A percentile compares a stretch with the other conserved stretches of the same genome.
Evolutionary conservation across 345 rosid genomes (phyloP).

Genomic region (Citrus sp.): DNA sequence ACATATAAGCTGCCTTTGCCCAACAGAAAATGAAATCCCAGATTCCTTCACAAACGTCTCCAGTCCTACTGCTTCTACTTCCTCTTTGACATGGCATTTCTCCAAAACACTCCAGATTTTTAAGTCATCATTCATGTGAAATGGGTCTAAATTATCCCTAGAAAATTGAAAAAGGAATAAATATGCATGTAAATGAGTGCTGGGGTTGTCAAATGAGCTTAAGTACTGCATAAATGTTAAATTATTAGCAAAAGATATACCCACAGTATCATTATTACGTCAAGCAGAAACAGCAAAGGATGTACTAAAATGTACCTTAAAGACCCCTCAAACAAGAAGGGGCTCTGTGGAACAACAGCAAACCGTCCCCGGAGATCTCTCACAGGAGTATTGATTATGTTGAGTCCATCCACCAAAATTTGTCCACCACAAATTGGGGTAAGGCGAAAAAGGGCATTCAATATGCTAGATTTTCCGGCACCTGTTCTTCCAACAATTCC

Average conservation of each 20-base stretch:
- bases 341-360: slow-evolving; percentile 88
- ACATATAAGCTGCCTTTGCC: slow-evolving; percentile 92
- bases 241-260: not conserved
- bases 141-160: slow-evolving; percentile 91
- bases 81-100: slow-evolving; percentile 79
- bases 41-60: slow-evolving; percentile 58
- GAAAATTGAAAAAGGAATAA: not conserved
- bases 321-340: slow-evolving; percentile 85
- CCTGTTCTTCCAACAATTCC: slow-evolving; percentile 96
- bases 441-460: slow-evolving; percentile 88
- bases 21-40: slow-evolving; percentile 73
- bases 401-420: slow-evolving; percentile 68
- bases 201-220: not conserved
- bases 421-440: slow-evolving; percentile 55
- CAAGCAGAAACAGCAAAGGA: not conserved
- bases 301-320: slow-evolving; percentile 41
- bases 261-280: not conserved
- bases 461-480: slow-evolving; percentile 86
- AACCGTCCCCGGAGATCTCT: slow-evolving; percentile 77
- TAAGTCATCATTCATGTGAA: slow-evolving; percentile 40
- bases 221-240: not conserved
- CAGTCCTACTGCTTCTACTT: slow-evolving; percentile 77
- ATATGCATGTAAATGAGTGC: not conserved
- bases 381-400: slow-evolving; percentile 57
- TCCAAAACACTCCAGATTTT: slow-evolving; percentile 66